Evolutionary conservation across 441 rosid genomes (phyloP).

Genomic region (Populus trichocarpa): DNA sequence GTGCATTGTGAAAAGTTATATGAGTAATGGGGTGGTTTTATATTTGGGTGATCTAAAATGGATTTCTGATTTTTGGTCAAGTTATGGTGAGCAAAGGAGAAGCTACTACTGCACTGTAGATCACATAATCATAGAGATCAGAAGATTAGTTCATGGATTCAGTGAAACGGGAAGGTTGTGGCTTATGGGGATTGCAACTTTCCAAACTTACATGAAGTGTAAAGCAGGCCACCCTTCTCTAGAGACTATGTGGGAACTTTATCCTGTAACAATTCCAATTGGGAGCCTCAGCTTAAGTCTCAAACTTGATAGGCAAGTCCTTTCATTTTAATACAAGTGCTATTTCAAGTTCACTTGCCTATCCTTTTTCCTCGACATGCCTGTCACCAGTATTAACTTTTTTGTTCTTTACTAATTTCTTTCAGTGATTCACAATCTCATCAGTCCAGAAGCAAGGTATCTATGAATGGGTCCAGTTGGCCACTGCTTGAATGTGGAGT

Average conservation of each 20-base stretch:
- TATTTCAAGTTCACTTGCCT: background rate
- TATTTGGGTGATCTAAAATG: constrained; percentile 65
- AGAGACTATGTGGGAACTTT: constrained; percentile 56
- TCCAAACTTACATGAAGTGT: constrained; percentile 52
- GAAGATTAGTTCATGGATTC: constrained; percentile 38
- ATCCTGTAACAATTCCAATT: constrained; percentile 47
- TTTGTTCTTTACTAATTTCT: constrained; percentile 7
- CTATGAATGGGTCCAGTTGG: constrained; percentile 27
- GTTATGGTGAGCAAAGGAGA: constrained; percentile 40
- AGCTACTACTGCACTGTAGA: constrained; percentile 38
- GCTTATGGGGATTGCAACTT: constrained; percentile 52
- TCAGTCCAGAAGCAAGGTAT: constrained; percentile 26
- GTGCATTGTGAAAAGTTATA: constrained; percentile 36
- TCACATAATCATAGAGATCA: constrained; percentile 52
- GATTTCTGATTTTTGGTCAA: constrained; percentile 58
- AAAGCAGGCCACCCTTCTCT: constrained; percentile 57
- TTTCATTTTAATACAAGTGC: too few relatives aligned
- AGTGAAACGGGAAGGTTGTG: constrained; percentile 43
- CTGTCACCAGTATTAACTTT: background rate
- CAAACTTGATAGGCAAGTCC: constrained; percentile 47
- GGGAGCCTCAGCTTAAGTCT: constrained; percentile 56
- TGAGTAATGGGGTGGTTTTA: constrained; percentile 47
- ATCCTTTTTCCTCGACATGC: background rate
- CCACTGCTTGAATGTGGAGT: constrained; percentile 25
- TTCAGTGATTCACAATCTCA: constrained; percentile 32